phyloP scores from a whole-genome alignment of 371 early-diverging fungal genomes.

The Syncephalastrum sp. region DNA sequence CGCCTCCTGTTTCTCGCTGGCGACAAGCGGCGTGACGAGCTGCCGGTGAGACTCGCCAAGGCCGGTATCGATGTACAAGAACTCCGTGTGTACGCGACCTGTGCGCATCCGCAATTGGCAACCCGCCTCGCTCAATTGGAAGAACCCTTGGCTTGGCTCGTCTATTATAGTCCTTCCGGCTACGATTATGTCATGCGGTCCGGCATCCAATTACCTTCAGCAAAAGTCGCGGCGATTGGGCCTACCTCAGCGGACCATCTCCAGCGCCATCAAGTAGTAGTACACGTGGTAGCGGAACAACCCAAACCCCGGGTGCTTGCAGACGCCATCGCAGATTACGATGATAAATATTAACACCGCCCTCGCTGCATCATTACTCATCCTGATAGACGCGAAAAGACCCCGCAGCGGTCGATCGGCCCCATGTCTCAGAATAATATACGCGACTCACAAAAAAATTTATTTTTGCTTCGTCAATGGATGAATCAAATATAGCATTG shows the following conservation, averaged over 20 bases:
- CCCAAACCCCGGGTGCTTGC: conserved; percentile 43
- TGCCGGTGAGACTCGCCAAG: conserved; percentile 30
- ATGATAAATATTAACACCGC: conserved; percentile 4
- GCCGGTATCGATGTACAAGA: conserved; percentile 30
- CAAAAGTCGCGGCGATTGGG: conserved; percentile 51
- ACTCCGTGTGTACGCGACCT: conserved; percentile 46
- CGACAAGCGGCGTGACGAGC: conserved; percentile 53
- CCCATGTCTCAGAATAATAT: no score
- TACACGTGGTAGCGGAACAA: conserved; percentile 34
- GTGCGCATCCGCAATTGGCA: conserved; percentile 16
- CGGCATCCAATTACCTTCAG: background rate
- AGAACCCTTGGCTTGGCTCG: conserved; percentile 37
- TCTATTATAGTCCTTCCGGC: conserved; percentile 65
- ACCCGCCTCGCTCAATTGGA: conserved; percentile 8
- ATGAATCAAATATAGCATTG: no score
- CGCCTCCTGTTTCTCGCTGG: conserved; percentile 53
- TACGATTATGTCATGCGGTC: conserved; percentile 33
- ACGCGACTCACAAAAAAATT: no score
- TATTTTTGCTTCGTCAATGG: no score
- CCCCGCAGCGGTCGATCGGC: no score
- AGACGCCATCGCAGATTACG: conserved; percentile 23
- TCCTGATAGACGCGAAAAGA: no score
- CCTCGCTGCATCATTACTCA: no score
- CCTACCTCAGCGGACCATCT: conserved; percentile 51
- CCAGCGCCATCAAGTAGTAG: conserved; percentile 12